phyloP scores from a whole-genome alignment of 2,329 filamentous ascomycete species.

The Botrytis hyacinthi region DNA sequence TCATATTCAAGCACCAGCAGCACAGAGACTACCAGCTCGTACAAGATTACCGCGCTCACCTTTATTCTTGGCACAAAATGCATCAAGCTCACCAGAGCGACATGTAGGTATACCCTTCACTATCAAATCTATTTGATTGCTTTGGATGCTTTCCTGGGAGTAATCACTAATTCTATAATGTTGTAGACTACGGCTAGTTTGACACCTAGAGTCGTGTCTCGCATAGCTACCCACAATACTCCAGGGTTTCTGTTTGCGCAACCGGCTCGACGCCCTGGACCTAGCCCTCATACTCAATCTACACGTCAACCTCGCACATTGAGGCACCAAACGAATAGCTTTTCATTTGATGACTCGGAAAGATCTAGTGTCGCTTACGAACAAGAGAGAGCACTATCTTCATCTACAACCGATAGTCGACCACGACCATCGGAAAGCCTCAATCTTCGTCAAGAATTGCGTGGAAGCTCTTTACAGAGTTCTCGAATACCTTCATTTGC shows the following conservation, averaged over 20 bases:
- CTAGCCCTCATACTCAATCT: conserved; percentile 24
- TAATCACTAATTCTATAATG: background rate
- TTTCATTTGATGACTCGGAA: conserved; percentile 39
- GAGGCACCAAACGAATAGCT: conserved; percentile 40
- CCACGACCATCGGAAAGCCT: conserved; percentile 23
- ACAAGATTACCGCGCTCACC: conserved; percentile 37
- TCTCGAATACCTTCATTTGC: conserved; percentile 24
- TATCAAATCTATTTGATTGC: background rate
- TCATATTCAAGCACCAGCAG: conserved; percentile 23
- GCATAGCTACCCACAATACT: conserved; percentile 31
- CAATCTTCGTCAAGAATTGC: conserved; percentile 34
- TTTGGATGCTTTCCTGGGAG: background rate
- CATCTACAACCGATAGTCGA: conserved; percentile 27
- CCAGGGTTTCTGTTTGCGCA: conserved; percentile 37
- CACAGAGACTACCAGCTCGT: conserved; percentile 21
- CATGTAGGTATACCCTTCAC: background rate
- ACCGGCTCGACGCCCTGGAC: conserved; percentile 33
- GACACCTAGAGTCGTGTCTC: conserved; percentile 31
- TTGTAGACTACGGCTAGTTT: conserved; percentile 27
- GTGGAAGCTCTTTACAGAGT: conserved; percentile 32
- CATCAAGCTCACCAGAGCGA: conserved; percentile 37
- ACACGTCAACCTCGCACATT: conserved; percentile 29
- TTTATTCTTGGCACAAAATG: conserved; percentile 37
- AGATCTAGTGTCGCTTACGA: conserved; percentile 37
- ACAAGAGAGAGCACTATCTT: conserved; percentile 31